Evolutionary conservation across 805 yeast species (phyloP).

Genomic region (Saccharomycodes ludwigii): DNA sequence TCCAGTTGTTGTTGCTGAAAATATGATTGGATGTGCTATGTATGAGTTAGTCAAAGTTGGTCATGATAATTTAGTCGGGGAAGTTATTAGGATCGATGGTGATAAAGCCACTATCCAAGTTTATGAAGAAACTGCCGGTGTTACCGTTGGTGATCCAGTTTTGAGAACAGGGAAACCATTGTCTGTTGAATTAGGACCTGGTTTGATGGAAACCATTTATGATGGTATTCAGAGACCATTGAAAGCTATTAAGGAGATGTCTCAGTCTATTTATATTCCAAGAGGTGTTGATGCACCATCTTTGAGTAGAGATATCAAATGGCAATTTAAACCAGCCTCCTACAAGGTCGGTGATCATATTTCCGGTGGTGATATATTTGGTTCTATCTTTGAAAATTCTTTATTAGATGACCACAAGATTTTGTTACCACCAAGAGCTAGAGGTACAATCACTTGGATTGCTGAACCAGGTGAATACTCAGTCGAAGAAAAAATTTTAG

Average conservation of each 20-base stretch:
- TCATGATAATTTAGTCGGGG: slow-evolving; percentile 94
- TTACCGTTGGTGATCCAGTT: slow-evolving; percentile 98
- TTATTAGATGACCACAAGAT: slow-evolving; percentile 86
- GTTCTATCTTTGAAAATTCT: slow-evolving; percentile 88
- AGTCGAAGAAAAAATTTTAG: slow-evolving; percentile 80
- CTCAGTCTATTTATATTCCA: slow-evolving; percentile 93
- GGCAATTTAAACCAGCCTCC: slow-evolving; percentile 79
- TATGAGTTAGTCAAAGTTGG: slow-evolving; percentile 98
- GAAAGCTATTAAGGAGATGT: slow-evolving; percentile 75
- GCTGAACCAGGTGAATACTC: slow-evolving; percentile 87
- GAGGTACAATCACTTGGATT: slow-evolving; percentile 88
- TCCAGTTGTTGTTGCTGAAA: slow-evolving; percentile 94
- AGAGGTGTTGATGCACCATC: slow-evolving; percentile 98
- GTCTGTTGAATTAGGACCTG: slow-evolving; percentile 98
- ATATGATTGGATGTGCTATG: slow-evolving; percentile 99
- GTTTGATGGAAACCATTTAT: slow-evolving; percentile 96
- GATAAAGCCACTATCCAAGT: slow-evolving; percentile 98
- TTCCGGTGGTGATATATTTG: slow-evolving; percentile 96
- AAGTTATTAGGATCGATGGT: slow-evolving; percentile 90
- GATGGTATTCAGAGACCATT: slow-evolving; percentile 99
- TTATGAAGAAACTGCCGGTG: slow-evolving; percentile 98
- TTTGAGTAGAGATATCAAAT: slow-evolving; percentile 66
- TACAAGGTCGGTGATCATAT: slow-evolving; percentile 88
- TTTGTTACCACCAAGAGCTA: slow-evolving; percentile 92
- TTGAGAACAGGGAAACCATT: slow-evolving; percentile 97